These are phyloP conservation scores for Pseudoperonospora humuli DNA, from an alignment of 352 stramenopile genomes.

Conservation along the genomic window DNA sequence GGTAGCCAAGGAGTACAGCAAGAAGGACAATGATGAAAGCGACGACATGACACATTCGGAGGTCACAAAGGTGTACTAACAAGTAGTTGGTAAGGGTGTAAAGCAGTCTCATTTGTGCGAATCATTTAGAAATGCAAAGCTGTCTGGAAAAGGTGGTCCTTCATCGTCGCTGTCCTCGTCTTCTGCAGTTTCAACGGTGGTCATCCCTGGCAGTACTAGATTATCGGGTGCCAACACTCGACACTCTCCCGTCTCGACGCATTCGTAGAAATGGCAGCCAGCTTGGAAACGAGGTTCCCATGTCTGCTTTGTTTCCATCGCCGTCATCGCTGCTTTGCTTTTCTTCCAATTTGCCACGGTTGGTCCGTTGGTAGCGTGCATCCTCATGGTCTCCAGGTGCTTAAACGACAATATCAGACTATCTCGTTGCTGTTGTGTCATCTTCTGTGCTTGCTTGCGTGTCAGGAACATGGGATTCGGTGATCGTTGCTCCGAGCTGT, in stretches of 20 bases:
- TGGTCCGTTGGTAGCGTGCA: slow-evolving; percentile 8
- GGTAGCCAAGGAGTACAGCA: slow-evolving; percentile 48
- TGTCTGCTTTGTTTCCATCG: slow-evolving; percentile 22
- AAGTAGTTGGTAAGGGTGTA: not conserved
- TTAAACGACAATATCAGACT: slow-evolving; percentile 31
- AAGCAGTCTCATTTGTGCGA: slow-evolving; percentile 7
- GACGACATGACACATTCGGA: slow-evolving; percentile 33
- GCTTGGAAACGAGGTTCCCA: slow-evolving; percentile 55
- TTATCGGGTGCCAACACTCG: slow-evolving; percentile 10
- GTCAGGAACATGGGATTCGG: slow-evolving; percentile 68
- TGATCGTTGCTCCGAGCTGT: slow-evolving; percentile 34
- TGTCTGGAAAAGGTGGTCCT: slow-evolving; percentile 42
- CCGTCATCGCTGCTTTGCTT: too few species aligned
- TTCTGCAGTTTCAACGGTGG: slow-evolving; percentile 3
- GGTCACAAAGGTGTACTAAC: slow-evolving; percentile 78
- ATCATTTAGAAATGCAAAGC: slow-evolving; percentile 63
- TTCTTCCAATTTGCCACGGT: slow-evolving; percentile 32
- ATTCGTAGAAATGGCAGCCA: slow-evolving; percentile 73
- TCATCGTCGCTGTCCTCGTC: slow-evolving; percentile 22
- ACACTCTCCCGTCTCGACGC: slow-evolving; percentile 58
- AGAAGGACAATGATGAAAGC: slow-evolving; percentile 21
- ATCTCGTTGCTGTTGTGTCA: slow-evolving; percentile 44
- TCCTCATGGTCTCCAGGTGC: slow-evolving; percentile 23
- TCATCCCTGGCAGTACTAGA: not conserved
- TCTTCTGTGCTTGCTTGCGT: slow-evolving; percentile 68